A percentile compares a stretch with the other conserved stretches of the same genome.
These are phyloP conservation scores for Spathaspora arborariae DNA, from an alignment of 805 yeast genomes.

Conservation along the genomic window DNA sequence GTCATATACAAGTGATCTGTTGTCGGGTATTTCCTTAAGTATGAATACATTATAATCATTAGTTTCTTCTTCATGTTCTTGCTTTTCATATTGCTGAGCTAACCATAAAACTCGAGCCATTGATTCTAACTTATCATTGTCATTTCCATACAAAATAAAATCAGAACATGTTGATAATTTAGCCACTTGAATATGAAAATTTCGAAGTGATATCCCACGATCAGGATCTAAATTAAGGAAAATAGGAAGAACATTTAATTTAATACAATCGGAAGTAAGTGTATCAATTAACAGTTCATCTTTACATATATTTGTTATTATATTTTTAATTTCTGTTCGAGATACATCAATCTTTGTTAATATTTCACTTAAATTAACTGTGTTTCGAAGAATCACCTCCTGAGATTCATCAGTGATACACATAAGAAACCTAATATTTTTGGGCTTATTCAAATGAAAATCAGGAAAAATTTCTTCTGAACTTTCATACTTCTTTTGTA, in stretches of 20 bases:
- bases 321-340: conserved; percentile 23
- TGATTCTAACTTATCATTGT: conserved; percentile 16
- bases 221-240: conserved; percentile 64
- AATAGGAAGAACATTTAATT: conserved; percentile 43
- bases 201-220: conserved; percentile 71
- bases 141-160: conserved; percentile 69
- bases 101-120: conserved; percentile 33
- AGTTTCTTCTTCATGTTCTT: conserved; percentile 2
- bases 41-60: conserved; percentile 11
- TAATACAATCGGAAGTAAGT: conserved; percentile 41
- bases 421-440: conserved; percentile 36
- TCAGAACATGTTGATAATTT: conserved; percentile 73
- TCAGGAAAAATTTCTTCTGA: conserved; percentile 10
- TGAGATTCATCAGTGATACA: conserved; percentile 18
- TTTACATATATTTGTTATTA: conserved; percentile 10
- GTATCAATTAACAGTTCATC: conserved; percentile 14
- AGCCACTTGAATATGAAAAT: conserved; percentile 83
- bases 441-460: conserved; percentile 19
- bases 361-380: conserved; percentile 52
- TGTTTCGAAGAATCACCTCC: conserved; percentile 40
- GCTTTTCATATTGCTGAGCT: conserved; percentile 29
- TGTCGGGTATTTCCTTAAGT: neutral
- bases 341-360: conserved; percentile 47
- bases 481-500: conserved; percentile 2
- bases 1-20: conserved; percentile 45